Evolutionary conservation across 2,329 filamentous ascomycete species (phyloP).

Genomic region (Aspergillus bombycis): DNA sequence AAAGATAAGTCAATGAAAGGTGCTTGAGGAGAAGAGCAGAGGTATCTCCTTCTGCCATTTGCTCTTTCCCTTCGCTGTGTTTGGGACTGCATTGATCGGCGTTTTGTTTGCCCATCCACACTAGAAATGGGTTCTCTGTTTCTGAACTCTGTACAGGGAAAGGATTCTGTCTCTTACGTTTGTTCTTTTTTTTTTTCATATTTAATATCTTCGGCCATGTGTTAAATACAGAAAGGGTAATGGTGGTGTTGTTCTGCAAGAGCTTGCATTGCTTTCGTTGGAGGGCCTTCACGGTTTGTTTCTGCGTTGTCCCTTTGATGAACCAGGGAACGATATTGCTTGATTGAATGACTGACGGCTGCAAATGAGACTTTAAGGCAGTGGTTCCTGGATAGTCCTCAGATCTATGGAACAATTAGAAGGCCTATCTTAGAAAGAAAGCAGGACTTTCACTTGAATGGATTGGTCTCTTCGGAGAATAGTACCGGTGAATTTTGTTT

Average conservation of each 20-base stretch:
- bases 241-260: neutral
- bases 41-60: neutral
- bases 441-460: constrained; percentile 1
- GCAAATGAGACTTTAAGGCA: neutral
- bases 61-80: constrained; percentile 15
- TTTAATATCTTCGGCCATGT: constrained; percentile 2
- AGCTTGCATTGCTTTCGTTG: neutral
- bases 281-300: neutral
- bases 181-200: neutral
- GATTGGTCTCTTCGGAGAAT: constrained; percentile 2
- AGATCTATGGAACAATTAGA: neutral
- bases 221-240: constrained; percentile 5
- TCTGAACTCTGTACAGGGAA: constrained; percentile 4
- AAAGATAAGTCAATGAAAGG: constrained; percentile 31
- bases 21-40: neutral
- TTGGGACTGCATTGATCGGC: constrained; percentile 28
- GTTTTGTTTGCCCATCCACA: constrained; percentile 22
- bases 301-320: neutral
- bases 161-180: neutral
- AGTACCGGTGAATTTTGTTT: too few species aligned
- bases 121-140: constrained; percentile 15
- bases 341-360: constrained; percentile 6
- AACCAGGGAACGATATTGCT: constrained; percentile 2
- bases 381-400: neutral
- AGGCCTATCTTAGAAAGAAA: constrained; percentile 4